Evolutionary conservation across 2,329 filamentous ascomycete genomes (phyloP).

Genomic region (Colletotrichum zoysiae): DNA sequence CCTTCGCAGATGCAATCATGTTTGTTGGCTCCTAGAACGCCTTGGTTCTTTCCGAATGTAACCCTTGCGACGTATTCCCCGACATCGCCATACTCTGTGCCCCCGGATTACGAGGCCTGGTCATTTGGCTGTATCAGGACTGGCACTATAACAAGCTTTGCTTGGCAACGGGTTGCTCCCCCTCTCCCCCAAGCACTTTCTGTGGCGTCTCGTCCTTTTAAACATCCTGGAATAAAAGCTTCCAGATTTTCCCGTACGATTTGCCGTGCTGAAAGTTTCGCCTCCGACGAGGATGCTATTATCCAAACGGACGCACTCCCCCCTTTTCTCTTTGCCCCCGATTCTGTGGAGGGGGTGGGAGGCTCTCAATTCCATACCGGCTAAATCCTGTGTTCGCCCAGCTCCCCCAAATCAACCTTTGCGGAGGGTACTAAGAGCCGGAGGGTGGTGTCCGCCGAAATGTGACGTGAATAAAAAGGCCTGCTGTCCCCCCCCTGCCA

Average conservation of each 20-base stretch:
- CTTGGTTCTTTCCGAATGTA: conserved; percentile 28
- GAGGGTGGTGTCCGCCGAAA: conserved; percentile 31
- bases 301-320: background rate
- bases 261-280: background rate
- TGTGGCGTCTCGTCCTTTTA: background rate
- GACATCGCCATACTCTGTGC: background rate
- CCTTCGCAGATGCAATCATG: conserved; percentile 14
- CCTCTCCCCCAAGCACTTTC: background rate
- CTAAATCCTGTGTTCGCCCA: conserved; percentile 27
- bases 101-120: background rate
- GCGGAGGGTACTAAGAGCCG: conserved; percentile 5
- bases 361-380: conserved; percentile 35
- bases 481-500: background rate
- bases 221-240: background rate
- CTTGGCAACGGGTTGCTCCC: conserved; percentile 23
- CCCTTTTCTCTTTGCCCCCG: background rate
- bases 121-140: conserved; percentile 3
- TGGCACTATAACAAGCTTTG: conserved; percentile 27
- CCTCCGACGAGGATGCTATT: conserved; percentile 13
- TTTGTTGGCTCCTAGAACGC: background rate
- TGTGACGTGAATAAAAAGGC: conserved; percentile 6
- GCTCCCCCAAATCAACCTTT: conserved; percentile 20
- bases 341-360: conserved; percentile 4
- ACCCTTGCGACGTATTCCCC: conserved; percentile 20
- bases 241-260: background rate